Conservation (phyloP, 768 basidiomycete species). For the Ramaria sp. region DNA sequence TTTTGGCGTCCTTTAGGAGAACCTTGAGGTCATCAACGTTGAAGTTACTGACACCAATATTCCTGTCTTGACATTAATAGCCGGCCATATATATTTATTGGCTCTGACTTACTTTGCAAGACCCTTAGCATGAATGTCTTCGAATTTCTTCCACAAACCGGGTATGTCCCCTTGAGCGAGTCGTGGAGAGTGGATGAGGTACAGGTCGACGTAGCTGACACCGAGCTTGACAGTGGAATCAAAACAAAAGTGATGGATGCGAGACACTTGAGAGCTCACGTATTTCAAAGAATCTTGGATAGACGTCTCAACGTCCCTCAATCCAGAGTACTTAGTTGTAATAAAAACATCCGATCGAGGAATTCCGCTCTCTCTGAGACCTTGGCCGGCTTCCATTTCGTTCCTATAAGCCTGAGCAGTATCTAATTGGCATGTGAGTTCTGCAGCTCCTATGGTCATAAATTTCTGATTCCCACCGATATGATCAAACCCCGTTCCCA, state of each 20-base stretch:
- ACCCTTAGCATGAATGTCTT: constrained; percentile 43
- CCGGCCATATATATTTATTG: neutral
- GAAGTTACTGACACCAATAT: constrained; percentile 68
- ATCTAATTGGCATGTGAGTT: constrained; percentile 19
- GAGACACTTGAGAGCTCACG: constrained; percentile 24
- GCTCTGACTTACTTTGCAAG: constrained; percentile 21
- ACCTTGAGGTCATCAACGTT: constrained; percentile 39
- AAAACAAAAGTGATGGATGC: neutral
- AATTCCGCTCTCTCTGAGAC: constrained; percentile 44
- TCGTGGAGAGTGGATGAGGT: constrained; percentile 53
- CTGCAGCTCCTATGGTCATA: neutral
- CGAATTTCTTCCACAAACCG: constrained; percentile 53
- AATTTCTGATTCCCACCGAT: constrained; percentile 31
- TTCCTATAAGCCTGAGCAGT: constrained; percentile 55
- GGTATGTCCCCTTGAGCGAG: constrained; percentile 48
- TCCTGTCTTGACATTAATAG: constrained; percentile 28
- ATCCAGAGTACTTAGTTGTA: constrained; percentile 55
- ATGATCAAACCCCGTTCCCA: constrained; percentile 51
- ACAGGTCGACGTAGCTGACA: constrained; percentile 55
- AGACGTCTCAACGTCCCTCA: constrained; percentile 39
- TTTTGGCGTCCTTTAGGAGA: constrained; percentile 46
- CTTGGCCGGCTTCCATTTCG: constrained; percentile 44
- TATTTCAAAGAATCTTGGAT: constrained; percentile 46
- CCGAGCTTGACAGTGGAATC: constrained; percentile 19
- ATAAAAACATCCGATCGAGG: constrained; percentile 47